Evolutionary conservation across 1,284 basidiomycete genomes (phyloP), one percentile per base, ranked within the genome.

Genomic region (Pseudozyma sp.): DNA sequence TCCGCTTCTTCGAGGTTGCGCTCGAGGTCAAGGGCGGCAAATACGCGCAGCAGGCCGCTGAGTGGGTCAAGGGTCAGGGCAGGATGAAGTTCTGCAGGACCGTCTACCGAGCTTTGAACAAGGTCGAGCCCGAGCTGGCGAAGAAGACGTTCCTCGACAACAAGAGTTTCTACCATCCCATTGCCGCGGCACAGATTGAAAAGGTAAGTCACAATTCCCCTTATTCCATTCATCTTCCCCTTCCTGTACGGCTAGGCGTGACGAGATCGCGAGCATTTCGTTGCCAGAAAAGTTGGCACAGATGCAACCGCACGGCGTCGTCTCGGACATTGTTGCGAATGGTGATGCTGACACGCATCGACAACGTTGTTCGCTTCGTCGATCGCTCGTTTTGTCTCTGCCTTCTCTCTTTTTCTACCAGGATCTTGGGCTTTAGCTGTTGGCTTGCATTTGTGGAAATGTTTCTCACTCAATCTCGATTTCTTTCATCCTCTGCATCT

Each of bases 91-190:
- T 86, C 81, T 86, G 86, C 69, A 78, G 85, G 78, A 85, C 59
- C n/a, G 81, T 87, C 59, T 88, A 85, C 81, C 77, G 86, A 19
- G 82, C 87, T 11, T 68, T 88, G 40, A 83, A 84, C 80, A 82
- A 88, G 59, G 90, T 91, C 19, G 88, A 94, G 82, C 84, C 86
- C 16, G 85, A 86, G 19, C 84, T 94, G 35, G 92, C 94, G 1
- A 82, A 80, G 50, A 85, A 89, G 72, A 86, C 87, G 24, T 94
- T 90, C 81, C 78, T 80, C 46, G 86, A 84, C 46, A 84, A 88
- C 67, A 89, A 88, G 81, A 81, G 82, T 10, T 86, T 87, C 29
- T 94, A 82, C 54, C 82, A 83, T 48, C 86, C 82, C 4, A 83
- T 83, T 62, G 81, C 81, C 31, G 80, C 80, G 10, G 62, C 79